Base-by-base conservation (phyloP, 352 stramenopile genomes). In the Globisporangium okanoganense region DNA sequence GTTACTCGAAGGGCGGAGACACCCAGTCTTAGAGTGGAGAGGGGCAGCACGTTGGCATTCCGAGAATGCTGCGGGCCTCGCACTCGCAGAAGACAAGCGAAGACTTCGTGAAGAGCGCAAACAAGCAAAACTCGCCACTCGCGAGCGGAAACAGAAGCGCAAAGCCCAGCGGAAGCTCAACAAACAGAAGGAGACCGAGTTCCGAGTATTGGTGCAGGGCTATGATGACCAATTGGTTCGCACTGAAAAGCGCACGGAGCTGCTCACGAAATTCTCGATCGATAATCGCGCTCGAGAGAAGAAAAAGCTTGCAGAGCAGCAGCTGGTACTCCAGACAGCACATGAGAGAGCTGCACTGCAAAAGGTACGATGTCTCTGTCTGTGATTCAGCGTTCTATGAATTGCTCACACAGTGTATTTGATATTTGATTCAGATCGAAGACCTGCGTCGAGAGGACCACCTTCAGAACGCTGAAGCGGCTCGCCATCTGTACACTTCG, bases 11-110 rank as follows among this genome's bases (percentile, higher is more conserved):
- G 61, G 69, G 35, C 71, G 79, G 10, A 57, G 76, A 24, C 61
- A 88, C 24, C 76, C 76, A 13, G 61, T 73, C 29, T 64, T 85
- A 16, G 76, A 84, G 58, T 88, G 76, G 77, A 85, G 78, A 45
- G 73, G 62, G 45, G 64, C 61, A 40, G 66, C 66, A 51, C 65
- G 61, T 31, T 83, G 77, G 69, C 61, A 75, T 9, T 25, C 40
- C n/a, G 75, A 87, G 25, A 74, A 84, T 50, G 73, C 64, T 20
- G 64, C 67, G 22, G 64, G 67, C 35, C 36, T 55, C 16, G 64
- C 66, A 29, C 56, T 60, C 44, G 65, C 63, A 16, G 72, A 78
- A 31, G 63, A 72, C 45, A 66, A 72, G 14, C 65, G 48, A 18
- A 56, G 58, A 22, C 56, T 47, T 27, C 58, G 56, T 2, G 67